Evolutionary conservation across 352 stramenopile genomes (phyloP).

Genomic region (Aphanomyces euteiches): DNA sequence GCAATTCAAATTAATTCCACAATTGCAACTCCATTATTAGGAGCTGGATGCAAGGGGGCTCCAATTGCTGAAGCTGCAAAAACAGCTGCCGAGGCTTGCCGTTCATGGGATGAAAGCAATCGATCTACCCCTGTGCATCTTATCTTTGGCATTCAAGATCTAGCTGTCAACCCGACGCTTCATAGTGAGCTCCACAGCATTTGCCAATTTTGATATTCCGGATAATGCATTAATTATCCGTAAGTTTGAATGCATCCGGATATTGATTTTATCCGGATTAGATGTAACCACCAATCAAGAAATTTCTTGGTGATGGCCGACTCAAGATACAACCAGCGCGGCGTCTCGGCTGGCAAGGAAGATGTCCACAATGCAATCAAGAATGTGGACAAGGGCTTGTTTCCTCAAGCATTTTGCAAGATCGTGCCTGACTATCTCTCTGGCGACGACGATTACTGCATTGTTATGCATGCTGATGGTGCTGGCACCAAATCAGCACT

Average conservation of each 20-base stretch:
- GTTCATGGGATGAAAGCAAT: background rate
- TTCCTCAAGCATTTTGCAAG: constrained; percentile 42
- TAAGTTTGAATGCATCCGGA: background rate
- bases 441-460: constrained; percentile 34
- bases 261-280: constrained; percentile 15
- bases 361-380: constrained; percentile 42
- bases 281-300: background rate
- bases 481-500: constrained; percentile 39
- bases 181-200: background rate
- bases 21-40: background rate
- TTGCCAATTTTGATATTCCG: background rate
- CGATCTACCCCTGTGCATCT: background rate
- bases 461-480: constrained; percentile 43
- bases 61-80: background rate
- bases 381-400: constrained; percentile 42
- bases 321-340: constrained; percentile 34
- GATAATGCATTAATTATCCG: background rate
- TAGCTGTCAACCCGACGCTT: background rate
- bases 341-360: constrained; percentile 39
- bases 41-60: constrained; percentile 11
- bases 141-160: constrained; percentile 8
- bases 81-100: background rate
- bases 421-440: constrained; percentile 38
- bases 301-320: constrained; percentile 21
- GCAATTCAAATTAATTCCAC: background rate